Evolutionary conservation across 1,284 basidiomycete genomes (phyloP).

Genomic region (Ceratobasidium sp.): DNA sequence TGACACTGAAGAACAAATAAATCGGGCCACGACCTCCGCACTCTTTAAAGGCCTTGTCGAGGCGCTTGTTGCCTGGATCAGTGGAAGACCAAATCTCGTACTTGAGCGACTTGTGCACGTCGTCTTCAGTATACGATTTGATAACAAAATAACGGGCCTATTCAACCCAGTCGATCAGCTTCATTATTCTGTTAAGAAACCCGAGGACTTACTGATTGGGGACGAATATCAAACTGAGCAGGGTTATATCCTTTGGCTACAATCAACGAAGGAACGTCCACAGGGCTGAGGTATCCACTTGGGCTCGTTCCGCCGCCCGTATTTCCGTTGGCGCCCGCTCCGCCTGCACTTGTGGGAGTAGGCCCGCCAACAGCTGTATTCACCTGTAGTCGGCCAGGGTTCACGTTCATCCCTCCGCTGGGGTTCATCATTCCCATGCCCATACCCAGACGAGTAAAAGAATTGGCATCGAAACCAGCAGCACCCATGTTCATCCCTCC

Average conservation of each 20-base stretch:
- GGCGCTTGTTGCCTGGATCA: slow-evolving; percentile 91
- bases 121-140: slow-evolving; percentile 97
- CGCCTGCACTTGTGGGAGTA: slow-evolving; percentile 53
- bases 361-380: slow-evolving; percentile 27
- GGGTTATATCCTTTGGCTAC: slow-evolving; percentile 92
- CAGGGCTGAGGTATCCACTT: slow-evolving; percentile 61
- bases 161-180: slow-evolving; percentile 18
- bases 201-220: slow-evolving; percentile 65
- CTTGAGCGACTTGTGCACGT: slow-evolving; percentile 95
- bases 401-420: not conserved
- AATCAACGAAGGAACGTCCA: slow-evolving; percentile 86
- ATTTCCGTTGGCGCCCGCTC: slow-evolving; percentile 44
- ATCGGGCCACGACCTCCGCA: slow-evolving; percentile 84
- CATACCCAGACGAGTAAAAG: slow-evolving; percentile 29
- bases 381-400: slow-evolving; percentile 17
- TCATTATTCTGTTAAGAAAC: not conserved
- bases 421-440: slow-evolving; percentile 32
- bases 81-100: slow-evolving; percentile 98
- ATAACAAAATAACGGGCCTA: slow-evolving; percentile 94
- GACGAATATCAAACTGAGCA: slow-evolving; percentile 79
- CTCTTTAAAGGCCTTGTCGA: slow-evolving; percentile 95
- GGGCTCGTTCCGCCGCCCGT: slow-evolving; percentile 46
- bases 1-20: slow-evolving; percentile 96
- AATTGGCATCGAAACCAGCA: slow-evolving; percentile 7
- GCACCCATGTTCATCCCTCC: slow-evolving; percentile 32